Base-by-base conservation (phyloP, 495 filamentous ascomycete genomes). In the Trichocladium antarcticum region DNA sequence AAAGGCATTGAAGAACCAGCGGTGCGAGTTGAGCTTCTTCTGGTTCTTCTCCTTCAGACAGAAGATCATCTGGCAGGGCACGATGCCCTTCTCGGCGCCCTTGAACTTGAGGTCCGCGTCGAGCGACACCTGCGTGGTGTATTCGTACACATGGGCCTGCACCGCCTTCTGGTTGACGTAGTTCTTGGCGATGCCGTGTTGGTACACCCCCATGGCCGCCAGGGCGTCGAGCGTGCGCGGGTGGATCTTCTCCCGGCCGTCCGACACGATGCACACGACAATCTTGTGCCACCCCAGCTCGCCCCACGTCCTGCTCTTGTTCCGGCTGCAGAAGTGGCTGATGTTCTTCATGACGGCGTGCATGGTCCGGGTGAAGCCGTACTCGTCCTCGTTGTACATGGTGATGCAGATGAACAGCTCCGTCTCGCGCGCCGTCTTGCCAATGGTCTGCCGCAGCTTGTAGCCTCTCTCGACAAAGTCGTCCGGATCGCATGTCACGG, bases 1-100 rank as follows among this genome's bases (percentile, higher is more conserved):
- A 52, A 99, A 95, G 2, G 90, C 93, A 63, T 99, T 97, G 71
- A 99, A 99, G 69, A 96, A 95, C 93, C 93, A 99, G 42, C 93
- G 81, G 69, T 99, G 93, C 5, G 87, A 95, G 70, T 99, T 99
- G 42, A 99, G 75, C 70, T 97, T 99, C 73, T 95, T 95, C 58
- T 82, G 75, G 64, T 99, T 99, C 68, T 94, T 87, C 62, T 99
- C 93, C 70, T 99, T 99, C 45, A 99, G 68, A 63, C 93, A 99
- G 63, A 99, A 97, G 50, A 99, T 88, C 71, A 97, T 89, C 68
- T 99, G 93, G 63, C 87, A 93, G 5, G 93, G 93, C n/a, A 96
- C 84, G 53, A 97, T 97, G 14, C 93, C 92, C 69, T 97, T 97
- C 69, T 99, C 93, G 3, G 92, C 93, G 29, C 93, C 93, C 73